Evolutionary conservation across 345 rosid genomes (phyloP).

Genomic region (Boechera divaricarpa): DNA sequence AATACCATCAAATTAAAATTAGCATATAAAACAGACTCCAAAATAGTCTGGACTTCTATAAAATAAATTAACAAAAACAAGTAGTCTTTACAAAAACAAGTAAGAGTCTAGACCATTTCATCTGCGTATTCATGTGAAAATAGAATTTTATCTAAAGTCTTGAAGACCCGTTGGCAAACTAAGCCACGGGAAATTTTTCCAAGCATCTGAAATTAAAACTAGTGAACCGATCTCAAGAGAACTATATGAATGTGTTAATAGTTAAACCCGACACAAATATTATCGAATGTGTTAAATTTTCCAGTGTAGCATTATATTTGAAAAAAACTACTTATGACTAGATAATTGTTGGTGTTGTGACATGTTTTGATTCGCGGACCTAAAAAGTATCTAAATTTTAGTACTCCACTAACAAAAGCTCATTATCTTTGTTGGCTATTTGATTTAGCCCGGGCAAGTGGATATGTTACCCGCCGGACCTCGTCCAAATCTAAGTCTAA

Average conservation of each 20-base stretch:
- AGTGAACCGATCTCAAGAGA: neutral
- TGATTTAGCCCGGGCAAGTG: too few relatives aligned
- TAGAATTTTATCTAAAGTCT: neutral
- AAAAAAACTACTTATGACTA: neutral
- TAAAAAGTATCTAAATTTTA: neutral
- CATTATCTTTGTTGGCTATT: neutral
- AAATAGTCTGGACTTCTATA: neutral
- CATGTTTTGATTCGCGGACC: neutral
- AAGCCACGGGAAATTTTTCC: neutral
- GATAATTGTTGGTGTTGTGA: conserved; percentile 3
- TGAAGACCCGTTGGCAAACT: neutral
- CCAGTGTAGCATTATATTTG: neutral
- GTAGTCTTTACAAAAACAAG: neutral
- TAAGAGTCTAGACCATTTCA: neutral
- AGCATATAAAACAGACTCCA: neutral
- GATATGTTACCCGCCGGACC: too few relatives aligned
- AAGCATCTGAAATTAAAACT: neutral
- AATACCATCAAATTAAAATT: neutral
- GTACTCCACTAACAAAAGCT: conserved; percentile 19
- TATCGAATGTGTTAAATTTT: neutral
- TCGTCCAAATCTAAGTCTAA: too few relatives aligned
- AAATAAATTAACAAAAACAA: neutral
- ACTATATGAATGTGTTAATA: neutral
- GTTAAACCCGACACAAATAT: neutral
- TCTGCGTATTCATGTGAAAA: neutral